A percentile compares a stretch with the other conserved stretches of the same genome.
Conservation (phyloP, 2,329 filamentous ascomycete genomes). For the Cercospora sp. region DNA sequence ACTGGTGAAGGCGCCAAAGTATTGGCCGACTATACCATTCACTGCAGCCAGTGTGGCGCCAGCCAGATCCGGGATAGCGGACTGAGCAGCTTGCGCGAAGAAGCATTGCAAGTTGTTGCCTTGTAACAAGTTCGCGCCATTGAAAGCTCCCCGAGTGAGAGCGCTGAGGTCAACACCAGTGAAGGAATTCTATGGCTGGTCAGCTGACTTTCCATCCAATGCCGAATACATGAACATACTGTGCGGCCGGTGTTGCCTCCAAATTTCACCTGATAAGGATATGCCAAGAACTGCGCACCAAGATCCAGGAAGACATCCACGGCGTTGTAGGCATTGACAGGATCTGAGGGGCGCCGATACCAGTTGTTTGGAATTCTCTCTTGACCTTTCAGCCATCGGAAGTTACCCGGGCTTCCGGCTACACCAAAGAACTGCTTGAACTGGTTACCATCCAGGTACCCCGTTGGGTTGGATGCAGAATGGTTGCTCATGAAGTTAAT, state of each 20-base stretch:
- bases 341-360: slow-evolving; percentile 26
- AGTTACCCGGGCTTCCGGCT: slow-evolving; percentile 18
- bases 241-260: slow-evolving; percentile 36
- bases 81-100: slow-evolving; percentile 11
- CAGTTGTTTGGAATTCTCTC: slow-evolving; percentile 28
- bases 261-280: slow-evolving; percentile 26
- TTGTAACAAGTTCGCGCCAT: slow-evolving; percentile 29
- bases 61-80: slow-evolving; percentile 31
- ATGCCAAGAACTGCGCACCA: slow-evolving; percentile 14
- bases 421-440: slow-evolving; percentile 32
- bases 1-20: slow-evolving; percentile 14
- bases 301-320: slow-evolving; percentile 22
- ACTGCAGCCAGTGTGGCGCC: slow-evolving; percentile 8
- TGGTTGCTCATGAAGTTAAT: slow-evolving; percentile 34
- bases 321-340: slow-evolving; percentile 21
- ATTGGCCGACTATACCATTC: slow-evolving; percentile 5
- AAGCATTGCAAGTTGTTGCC: slow-evolving; percentile 18
- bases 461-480: slow-evolving; percentile 25
- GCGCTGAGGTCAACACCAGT: slow-evolving; percentile 37
- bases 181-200: background rate
- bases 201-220: background rate
- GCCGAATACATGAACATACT: background rate
- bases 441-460: slow-evolving; percentile 28
- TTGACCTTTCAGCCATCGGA: slow-evolving; percentile 23
- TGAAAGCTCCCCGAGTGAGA: slow-evolving; percentile 47